These are phyloP conservation scores for Aechmea fasciata DNA, from an alignment of 176 grass and related monocot genomes.

Conservation along the genomic window DNA sequence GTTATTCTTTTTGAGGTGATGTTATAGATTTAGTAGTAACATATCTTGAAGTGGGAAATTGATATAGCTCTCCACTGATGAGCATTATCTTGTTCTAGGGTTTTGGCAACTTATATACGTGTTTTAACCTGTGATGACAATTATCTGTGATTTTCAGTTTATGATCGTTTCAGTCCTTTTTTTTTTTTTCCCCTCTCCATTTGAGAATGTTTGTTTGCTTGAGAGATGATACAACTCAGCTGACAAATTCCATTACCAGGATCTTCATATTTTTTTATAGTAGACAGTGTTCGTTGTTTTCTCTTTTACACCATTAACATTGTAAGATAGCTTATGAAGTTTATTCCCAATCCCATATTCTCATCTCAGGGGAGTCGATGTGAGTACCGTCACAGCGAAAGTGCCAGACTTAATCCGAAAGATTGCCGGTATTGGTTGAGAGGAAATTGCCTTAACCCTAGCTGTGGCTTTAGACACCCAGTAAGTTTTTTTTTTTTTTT, in stretches of 20 bases:
- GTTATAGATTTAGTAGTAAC: background rate
- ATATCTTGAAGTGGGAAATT: conserved; percentile 1
- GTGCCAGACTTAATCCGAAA: background rate
- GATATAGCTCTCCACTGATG: background rate
- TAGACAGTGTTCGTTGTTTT: background rate
- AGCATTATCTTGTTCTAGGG: background rate
- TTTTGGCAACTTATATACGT: background rate
- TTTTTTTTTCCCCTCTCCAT: background rate
- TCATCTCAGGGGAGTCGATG: background rate
- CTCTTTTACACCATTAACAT: background rate
- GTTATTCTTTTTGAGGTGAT: background rate
- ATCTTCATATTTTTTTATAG: no score
- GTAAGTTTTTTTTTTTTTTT: background rate
- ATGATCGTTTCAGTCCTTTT: background rate
- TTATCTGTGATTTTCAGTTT: no score
- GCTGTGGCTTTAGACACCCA: background rate
- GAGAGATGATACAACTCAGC: no score
- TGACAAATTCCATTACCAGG: no score
- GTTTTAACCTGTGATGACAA: background rate
- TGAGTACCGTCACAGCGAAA: conserved; percentile 1
- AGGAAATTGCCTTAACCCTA: background rate
- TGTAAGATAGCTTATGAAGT: background rate
- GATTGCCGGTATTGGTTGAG: conserved; percentile 4
- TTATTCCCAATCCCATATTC: background rate
- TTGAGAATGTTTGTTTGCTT: no score